Conservation (phyloP, 768 basidiomycete genomes). For the Boletellus emodensis region DNA sequence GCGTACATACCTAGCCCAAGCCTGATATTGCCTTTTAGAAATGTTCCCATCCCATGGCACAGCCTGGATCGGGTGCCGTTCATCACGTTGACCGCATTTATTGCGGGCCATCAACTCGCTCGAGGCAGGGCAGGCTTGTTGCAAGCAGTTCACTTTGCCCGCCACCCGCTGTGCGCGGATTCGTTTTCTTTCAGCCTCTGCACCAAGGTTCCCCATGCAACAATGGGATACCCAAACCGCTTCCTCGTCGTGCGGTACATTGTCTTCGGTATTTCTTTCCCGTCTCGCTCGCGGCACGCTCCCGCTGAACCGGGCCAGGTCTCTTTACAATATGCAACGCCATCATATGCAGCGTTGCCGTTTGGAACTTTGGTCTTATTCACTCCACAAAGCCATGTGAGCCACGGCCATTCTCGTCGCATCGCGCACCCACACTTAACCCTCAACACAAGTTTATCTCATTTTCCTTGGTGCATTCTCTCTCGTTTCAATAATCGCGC, state of each 20-base stretch:
- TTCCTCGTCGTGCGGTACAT: conserved; percentile 54
- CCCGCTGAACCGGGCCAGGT: conserved; percentile 34
- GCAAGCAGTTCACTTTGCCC: conserved; percentile 7
- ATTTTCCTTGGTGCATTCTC: conserved; percentile 56
- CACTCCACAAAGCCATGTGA: conserved; percentile 37
- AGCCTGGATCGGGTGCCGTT: conserved; percentile 8
- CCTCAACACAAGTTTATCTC: conserved; percentile 49
- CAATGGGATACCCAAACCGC: conserved; percentile 32
- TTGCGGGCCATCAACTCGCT: not conserved
- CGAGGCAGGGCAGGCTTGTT: conserved; percentile 30
- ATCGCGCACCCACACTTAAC: conserved; percentile 2
- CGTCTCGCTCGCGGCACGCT: not conserved
- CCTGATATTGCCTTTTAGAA: not conserved
- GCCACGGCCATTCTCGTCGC: conserved; percentile 19
- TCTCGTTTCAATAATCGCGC: conserved; percentile 52
- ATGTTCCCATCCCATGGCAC: conserved; percentile 19
- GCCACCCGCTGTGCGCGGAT: conserved; percentile 33
- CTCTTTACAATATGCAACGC: conserved; percentile 63
- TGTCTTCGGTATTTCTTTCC: conserved; percentile 47
- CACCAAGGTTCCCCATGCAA: conserved; percentile 27
- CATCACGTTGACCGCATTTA: conserved; percentile 11
- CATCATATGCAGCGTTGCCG: conserved; percentile 58
- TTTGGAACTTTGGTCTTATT: conserved; percentile 63
- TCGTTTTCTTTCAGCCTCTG: conserved; percentile 7
- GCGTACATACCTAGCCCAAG: conserved; percentile 16